Base-by-base conservation (phyloP, 2,329 filamentous ascomycete species). In the Tolypocladium capitatum region DNA sequence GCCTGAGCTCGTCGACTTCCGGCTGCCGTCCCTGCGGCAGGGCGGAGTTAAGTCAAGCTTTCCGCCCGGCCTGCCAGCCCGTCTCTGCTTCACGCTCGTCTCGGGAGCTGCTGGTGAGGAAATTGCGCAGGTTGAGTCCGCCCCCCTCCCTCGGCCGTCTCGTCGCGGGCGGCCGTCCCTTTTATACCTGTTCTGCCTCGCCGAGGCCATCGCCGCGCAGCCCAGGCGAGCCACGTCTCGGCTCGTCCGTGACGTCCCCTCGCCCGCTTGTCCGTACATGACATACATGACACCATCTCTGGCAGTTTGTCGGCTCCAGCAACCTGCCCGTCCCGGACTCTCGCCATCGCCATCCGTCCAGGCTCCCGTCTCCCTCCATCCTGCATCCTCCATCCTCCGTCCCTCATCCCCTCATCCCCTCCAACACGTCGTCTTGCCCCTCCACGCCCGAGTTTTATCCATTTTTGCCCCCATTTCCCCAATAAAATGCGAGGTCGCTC, bases 41-140 rank as follows among this genome's bases (percentile, higher is more conserved):
- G n/a, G n/a, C n/a, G 46, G 47, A 32, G 44, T 47, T 35, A 43
- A 47, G 47, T 49, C 45, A 43, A 36, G 41, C 47, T 33, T 41
- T 47, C 40, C 41, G 47, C 38, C 47, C 46, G 47, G 36, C 41
- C 49, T 41, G 49, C 43, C 49, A 49, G 47, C 45, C 34, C 42
- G 47, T 24, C 27, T 18, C 40, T 41, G 47, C 32, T 43, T 44
- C 33, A 35, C 14, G 38, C 16, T 40, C 30, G 27, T 21, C 41
- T 44, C 45, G 42, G 40, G 14, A 30, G 21, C 28, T 35, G 47
- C 28, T 20, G 28, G 47, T 14, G 47, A 43, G 47, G 27, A 48
- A 48, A 42, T 30, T 28, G 38, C 38, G 38, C 38, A 18, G 13
- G 16, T 11, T 7, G 24, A 16, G 14, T 18, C 24, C 2, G 24